phyloP scores from a whole-genome alignment of 768 basidiomycete species.

The Termitomyces sp. region DNA sequence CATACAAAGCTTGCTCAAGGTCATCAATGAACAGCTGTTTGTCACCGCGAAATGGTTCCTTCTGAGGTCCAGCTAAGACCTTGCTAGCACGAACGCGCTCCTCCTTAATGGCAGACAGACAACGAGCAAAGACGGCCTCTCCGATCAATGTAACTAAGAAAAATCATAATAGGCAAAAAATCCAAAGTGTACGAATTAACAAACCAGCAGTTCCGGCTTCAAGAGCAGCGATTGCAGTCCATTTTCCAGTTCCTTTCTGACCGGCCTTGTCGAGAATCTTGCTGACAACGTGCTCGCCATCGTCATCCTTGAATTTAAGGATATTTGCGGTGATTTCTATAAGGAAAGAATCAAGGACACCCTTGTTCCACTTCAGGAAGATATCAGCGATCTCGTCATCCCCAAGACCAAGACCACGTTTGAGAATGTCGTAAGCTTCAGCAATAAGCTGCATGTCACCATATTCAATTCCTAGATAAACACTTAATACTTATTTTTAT shows the following conservation, averaged over 20 bases:
- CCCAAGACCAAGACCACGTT: constrained; percentile 83
- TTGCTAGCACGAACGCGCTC: constrained; percentile 95
- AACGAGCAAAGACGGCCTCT: constrained; percentile 98
- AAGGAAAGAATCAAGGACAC: constrained; percentile 99
- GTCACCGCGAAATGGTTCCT: constrained; percentile 93
- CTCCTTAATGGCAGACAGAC: constrained; percentile 93
- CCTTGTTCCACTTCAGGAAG: constrained; percentile 95
- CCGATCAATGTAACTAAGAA: constrained; percentile 92
- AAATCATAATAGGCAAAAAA: constrained; percentile 1
- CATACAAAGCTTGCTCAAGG: constrained; percentile 98
- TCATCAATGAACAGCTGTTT: constrained; percentile 99
- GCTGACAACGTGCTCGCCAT: constrained; percentile 83
- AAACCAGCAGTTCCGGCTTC: constrained; percentile 84
- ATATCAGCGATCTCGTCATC: constrained; percentile 93
- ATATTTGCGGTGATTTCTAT: constrained; percentile 98
- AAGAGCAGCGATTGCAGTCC: constrained; percentile 97
- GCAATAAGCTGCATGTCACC: constrained; percentile 99
- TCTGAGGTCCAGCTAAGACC: constrained; percentile 83
- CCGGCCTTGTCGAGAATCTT: constrained; percentile 97
- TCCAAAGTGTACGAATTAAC: constrained; percentile 18
- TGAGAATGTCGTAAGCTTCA: constrained; percentile 98
- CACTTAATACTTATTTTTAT: constrained; percentile 1
- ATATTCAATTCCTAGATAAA: constrained; percentile 86
- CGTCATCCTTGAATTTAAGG: constrained; percentile 94
- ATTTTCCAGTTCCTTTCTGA: constrained; percentile 99